Evolutionary conservation across 306 rosid species (phyloP).

Genomic region (Gastrolobium villosum): DNA sequence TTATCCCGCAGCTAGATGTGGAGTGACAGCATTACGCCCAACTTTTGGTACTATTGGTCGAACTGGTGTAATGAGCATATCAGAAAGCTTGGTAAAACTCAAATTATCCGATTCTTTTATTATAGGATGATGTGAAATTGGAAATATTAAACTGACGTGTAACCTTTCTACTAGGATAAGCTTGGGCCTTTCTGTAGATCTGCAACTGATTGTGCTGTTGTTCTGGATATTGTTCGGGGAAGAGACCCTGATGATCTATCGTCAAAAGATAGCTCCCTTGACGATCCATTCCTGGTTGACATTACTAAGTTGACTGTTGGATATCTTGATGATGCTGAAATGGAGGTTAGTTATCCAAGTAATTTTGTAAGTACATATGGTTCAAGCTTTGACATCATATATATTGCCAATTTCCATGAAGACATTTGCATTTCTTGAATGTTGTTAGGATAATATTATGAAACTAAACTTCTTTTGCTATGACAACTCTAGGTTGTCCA

Average conservation of each 20-base stretch:
- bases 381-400: conserved; percentile 36
- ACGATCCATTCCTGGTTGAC: conserved; percentile 73
- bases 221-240: conserved; percentile 76
- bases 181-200: conserved; percentile 87
- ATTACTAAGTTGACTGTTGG: conserved; percentile 72
- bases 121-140: conserved; percentile 15
- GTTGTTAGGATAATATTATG: conserved; percentile 4
- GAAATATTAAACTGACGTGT: conserved; percentile 38
- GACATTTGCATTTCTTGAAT: conserved; percentile 21
- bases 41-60: conserved; percentile 82
- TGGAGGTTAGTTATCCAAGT: conserved; percentile 64
- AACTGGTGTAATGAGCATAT: conserved; percentile 86
- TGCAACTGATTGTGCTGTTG: conserved; percentile 72
- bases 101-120: conserved; percentile 11
- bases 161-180: conserved; percentile 66
- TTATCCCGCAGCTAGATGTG: conserved; percentile 78
- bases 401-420: conserved; percentile 32
- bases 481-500: conserved; percentile 61
- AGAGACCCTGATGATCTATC: conserved; percentile 75
- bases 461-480: conserved; percentile 26
- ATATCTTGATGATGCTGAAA: conserved; percentile 80
- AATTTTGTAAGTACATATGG: conserved; percentile 23
- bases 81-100: conserved; percentile 77
- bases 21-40: conserved; percentile 79
- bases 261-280: conserved; percentile 64